These are phyloP conservation scores for Juncus inflexus DNA, from an alignment of 176 grass and related monocot genomes.

Conservation along the genomic window DNA sequence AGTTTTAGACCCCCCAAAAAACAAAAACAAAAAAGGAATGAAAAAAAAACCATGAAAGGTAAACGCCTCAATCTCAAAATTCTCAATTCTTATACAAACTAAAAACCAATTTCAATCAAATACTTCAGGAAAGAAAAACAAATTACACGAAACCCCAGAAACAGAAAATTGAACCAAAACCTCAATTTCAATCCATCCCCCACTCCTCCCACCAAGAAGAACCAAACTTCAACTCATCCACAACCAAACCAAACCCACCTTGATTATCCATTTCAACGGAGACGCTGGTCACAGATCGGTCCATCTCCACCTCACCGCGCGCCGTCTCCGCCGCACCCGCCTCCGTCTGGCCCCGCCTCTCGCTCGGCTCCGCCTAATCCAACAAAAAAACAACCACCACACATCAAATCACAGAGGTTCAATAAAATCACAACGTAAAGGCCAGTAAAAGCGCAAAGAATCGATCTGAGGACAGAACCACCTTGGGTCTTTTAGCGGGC, in stretches of 20 bases:
- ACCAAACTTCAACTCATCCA: not conserved
- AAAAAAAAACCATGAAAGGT: slow-evolving; percentile 1
- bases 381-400: slow-evolving; percentile 16
- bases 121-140: not conserved
- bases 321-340: slow-evolving; percentile 31
- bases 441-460: slow-evolving; percentile 10
- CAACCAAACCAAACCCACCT: not conserved
- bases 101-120: slow-evolving; percentile 4
- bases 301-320: slow-evolving; percentile 24
- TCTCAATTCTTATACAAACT: not conserved
- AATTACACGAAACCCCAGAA: not conserved
- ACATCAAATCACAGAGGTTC: not conserved
- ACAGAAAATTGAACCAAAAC: slow-evolving; percentile 10
- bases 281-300: slow-evolving; percentile 28
- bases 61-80: slow-evolving; percentile 1
- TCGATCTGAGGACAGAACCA: slow-evolving; percentile 37
- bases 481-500: slow-evolving; percentile 73
- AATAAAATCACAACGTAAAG: slow-evolving; percentile 12
- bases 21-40: not conserved
- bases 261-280: slow-evolving; percentile 12
- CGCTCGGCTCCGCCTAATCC: slow-evolving; percentile 35
- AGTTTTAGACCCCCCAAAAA: not conserved
- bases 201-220: not conserved
- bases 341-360: slow-evolving; percentile 33
- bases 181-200: slow-evolving; percentile 8